phyloP scores from a whole-genome alignment of 2,329 filamentous ascomycete genomes.

The Didymella pinodella region DNA sequence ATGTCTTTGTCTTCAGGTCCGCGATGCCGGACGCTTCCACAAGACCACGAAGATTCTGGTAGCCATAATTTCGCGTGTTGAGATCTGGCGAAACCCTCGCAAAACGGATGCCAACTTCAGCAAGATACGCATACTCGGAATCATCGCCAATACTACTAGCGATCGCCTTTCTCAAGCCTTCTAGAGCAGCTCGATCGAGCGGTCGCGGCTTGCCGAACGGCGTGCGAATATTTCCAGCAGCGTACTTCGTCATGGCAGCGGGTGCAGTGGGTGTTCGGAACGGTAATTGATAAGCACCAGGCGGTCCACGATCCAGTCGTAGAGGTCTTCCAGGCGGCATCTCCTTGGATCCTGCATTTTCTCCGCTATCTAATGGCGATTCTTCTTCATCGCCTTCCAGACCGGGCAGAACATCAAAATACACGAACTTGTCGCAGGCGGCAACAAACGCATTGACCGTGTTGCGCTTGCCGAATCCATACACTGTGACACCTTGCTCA shows the following conservation, averaged over 20 bases:
- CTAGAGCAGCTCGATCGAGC: constrained; percentile 29
- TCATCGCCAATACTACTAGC: constrained; percentile 23
- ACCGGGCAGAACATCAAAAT: constrained; percentile 23
- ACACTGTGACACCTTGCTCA: constrained; percentile 47
- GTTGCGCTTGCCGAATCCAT: constrained; percentile 46
- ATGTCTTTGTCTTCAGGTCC: constrained; percentile 19
- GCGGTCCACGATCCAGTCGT: not conserved
- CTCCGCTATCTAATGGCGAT: no score
- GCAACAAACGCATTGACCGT: constrained; percentile 37
- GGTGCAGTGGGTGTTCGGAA: constrained; percentile 1
- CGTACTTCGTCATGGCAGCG: not conserved
- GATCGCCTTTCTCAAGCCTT: constrained; percentile 18
- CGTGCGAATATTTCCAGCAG: not conserved
- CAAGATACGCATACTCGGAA: constrained; percentile 38
- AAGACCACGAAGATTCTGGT: constrained; percentile 21
- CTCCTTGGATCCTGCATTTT: not conserved
- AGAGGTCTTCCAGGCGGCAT: not conserved
- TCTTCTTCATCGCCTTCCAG: not conserved
- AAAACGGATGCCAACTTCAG: constrained; percentile 33
- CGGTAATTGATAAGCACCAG: not conserved
- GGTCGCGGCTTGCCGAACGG: not conserved
- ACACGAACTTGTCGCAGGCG: constrained; percentile 41
- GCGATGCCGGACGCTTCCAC: constrained; percentile 27
- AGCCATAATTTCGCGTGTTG: constrained; percentile 42
- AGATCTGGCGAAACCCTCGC: constrained; percentile 34